Base-by-base conservation (phyloP, 441 rosid species). In the Omphalea diandra region DNA sequence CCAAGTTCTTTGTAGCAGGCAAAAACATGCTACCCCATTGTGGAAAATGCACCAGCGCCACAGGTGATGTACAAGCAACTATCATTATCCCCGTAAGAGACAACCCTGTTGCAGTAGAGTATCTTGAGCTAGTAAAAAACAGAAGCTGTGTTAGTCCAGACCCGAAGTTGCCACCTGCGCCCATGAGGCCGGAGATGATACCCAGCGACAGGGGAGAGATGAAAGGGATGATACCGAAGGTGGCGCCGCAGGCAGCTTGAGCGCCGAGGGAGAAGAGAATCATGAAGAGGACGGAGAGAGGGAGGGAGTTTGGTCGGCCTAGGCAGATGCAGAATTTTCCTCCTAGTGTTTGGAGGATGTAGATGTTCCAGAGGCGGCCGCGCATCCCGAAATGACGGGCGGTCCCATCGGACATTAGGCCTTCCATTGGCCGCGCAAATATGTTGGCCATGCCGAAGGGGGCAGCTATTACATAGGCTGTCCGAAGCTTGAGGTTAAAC, bases 21-120 rank as follows among this genome's bases (percentile, higher is more conserved):
- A 82, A 76, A 11, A 85, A 81, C 90, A 88, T 85, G 65, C 88
- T 82, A 36, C 90, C 90, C 91, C 94, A 88, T 44, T 88, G 90
- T 0, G 91, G 94, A 46, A 88, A 88, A 73, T 88, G 87, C 50
- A 87, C 82, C n/a, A 80, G 38, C 0, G 84, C 63, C 44, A 83
- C 85, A 0, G 90, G 88, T 49, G 87, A 67, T 0, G 97, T 81
- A 67, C 84, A 87, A 36, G 77, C 81, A 27, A 90, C 86, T 3
- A 85, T 86, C 97, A 83, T 88, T 10, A 86, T 73, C 3, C 90
- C 91, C 91, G 85, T 88, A 49, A 82, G 61, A 0, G 80, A 60
- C 47, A 86, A 62, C 55, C 91, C 87, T 0, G 85, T 82, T 2
- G 82, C 82, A 1, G 89, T 84, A 20, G 74, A 72, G 76, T 78